These are phyloP conservation scores for Sequoiadendron giganteum DNA, from an alignment of 75 land plant genomes.

Conservation along the genomic window DNA sequence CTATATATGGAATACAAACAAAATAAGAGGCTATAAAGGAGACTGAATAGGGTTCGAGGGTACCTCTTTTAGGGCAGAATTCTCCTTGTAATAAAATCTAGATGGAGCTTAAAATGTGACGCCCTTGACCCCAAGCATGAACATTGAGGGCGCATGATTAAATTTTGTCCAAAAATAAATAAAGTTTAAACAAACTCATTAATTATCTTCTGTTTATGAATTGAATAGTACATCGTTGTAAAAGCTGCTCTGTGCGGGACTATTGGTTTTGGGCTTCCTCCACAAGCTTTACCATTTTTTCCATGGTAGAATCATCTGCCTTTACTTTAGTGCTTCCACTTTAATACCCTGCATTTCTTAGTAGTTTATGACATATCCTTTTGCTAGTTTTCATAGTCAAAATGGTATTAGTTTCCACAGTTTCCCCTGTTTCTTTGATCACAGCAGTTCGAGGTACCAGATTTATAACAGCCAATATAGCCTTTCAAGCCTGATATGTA, in stretches of 20 bases:
- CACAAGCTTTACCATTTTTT: conserved; percentile 82
- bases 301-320: conserved; percentile 78
- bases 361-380: not conserved
- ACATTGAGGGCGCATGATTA: no score
- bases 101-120: no score
- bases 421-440: conserved; percentile 65
- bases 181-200: no score
- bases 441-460: conserved; percentile 76
- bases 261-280: conserved; percentile 84
- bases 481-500: conserved; percentile 83
- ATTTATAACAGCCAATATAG: conserved; percentile 70
- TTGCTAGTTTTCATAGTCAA: conserved; percentile 80
- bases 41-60: no score
- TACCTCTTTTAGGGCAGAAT: no score
- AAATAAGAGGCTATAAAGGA: no score
- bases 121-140: no score
- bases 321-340: conserved; percentile 64
- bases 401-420: conserved; percentile 56
- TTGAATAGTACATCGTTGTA: conserved; percentile 23
- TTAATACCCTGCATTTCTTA: conserved; percentile 56
- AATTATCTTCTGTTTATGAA: no score
- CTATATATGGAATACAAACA: no score
- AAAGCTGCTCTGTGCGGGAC: conserved; percentile 63
- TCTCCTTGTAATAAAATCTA: no score
- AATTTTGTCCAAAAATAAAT: no score